phyloP scores from a whole-genome alignment of 257 asterid species.

The Solanum bukasovii region DNA sequence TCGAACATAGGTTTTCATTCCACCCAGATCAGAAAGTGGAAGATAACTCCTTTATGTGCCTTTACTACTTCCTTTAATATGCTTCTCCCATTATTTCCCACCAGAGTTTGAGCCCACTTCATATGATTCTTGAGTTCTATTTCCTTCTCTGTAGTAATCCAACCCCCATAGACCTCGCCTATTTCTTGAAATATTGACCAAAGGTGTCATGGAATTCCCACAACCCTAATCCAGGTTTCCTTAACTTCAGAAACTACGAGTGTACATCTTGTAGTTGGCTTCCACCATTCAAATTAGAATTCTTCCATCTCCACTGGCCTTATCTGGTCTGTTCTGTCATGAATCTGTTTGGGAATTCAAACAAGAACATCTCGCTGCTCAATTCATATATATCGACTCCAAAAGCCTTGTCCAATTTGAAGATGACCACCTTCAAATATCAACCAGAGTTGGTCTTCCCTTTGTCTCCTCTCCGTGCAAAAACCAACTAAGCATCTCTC shows the following conservation, averaged over 20 bases:
- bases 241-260: neutral
- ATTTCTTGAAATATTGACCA: neutral
- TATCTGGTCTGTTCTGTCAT: neutral
- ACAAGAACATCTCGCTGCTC: neutral
- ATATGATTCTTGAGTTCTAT: neutral
- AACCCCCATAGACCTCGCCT: neutral
- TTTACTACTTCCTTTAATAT: no score
- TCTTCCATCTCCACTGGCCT: neutral
- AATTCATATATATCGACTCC: neutral
- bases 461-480: neutral
- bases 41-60: neutral
- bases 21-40: neutral
- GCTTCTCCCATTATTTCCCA: neutral
- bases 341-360: neutral
- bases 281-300: neutral
- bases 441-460: neutral
- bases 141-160: neutral
- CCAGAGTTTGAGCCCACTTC: neutral
- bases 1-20: neutral
- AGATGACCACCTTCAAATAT: neutral
- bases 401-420: neutral
- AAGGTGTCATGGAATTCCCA: neutral
- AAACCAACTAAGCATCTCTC: neutral
- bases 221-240: neutral
- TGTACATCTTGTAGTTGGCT: neutral